Percentiles rank a stretch among this genome's conserved stretches.
phyloP scores from a whole-genome alignment of 176 grass and related monocot genomes.

The Ensete ventricosum region DNA sequence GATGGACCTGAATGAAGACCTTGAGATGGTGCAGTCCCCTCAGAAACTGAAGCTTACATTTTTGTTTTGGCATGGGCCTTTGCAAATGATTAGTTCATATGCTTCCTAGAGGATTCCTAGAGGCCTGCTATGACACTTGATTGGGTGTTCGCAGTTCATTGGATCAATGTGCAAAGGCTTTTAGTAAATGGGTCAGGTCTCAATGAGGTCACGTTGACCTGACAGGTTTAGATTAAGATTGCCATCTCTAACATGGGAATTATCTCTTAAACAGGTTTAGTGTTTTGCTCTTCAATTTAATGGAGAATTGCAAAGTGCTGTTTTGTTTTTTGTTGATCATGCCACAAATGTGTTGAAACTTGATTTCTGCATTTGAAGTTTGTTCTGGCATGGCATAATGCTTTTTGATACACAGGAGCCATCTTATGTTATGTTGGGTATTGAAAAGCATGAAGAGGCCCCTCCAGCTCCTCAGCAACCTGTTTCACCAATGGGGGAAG shows the following conservation, averaged over 20 bases:
- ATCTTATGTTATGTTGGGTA: conserved; percentile 75
- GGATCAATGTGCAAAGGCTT: too few species aligned
- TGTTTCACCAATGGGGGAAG: conserved; percentile 85
- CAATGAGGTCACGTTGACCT: too few species aligned
- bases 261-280: too few species aligned
- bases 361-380: not conserved
- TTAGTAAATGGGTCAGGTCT: too few species aligned
- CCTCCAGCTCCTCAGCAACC: conserved; percentile 49
- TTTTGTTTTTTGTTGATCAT: not conserved
- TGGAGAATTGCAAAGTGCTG: not conserved
- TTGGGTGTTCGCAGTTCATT: too few species aligned
- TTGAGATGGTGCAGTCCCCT: not conserved
- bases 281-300: too few species aligned
- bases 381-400: not conserved
- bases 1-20: not conserved
- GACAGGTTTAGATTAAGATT: too few species aligned
- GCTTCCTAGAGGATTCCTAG: not conserved
- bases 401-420: conserved; percentile 42
- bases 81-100: not conserved
- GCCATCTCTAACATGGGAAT: too few species aligned
- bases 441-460: conserved; percentile 58
- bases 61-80: not conserved
- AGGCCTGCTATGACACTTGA: not conserved
- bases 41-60: not conserved
- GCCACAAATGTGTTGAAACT: not conserved